Percentiles rank a stretch among this genome's conserved stretches.
phyloP scores from a whole-genome alignment of 164 flowering plant species.

The Dillenia turbinata region DNA sequence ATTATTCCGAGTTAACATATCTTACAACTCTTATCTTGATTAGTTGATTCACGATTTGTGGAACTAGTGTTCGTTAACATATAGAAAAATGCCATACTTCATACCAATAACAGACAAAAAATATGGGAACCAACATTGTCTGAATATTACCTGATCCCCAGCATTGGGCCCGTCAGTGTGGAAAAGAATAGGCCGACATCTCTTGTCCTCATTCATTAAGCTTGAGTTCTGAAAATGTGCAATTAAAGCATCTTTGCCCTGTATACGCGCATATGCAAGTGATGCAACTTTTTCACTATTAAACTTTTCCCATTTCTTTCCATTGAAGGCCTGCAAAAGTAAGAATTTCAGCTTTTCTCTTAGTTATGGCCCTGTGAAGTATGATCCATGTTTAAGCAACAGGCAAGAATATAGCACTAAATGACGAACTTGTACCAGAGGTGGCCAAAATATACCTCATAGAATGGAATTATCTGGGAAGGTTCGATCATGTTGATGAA shows the following conservation, averaged over 20 bases:
- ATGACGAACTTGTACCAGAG: not conserved
- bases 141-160: conserved; percentile 62
- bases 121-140: no score
- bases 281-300: conserved; percentile 90
- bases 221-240: conserved; percentile 93
- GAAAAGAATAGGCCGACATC: conserved; percentile 88
- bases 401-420: not conserved
- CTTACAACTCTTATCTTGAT: no score
- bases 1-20: no score
- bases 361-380: no score
- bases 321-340: conserved; percentile 64
- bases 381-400: no score
- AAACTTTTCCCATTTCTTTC: conserved; percentile 93
- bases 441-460: conserved; percentile 42
- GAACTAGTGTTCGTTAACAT: no score
- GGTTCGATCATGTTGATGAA: conserved; percentile 84
- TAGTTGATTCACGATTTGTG: no score
- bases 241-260: conserved; percentile 78
- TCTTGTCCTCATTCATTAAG: conserved; percentile 93
- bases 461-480: conserved; percentile 55
- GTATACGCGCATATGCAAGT: conserved; percentile 86
- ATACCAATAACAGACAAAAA: no score
- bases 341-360: not conserved
- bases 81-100: no score
- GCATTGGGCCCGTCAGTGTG: conserved; percentile 89